These are phyloP conservation scores for Aspergillus bertholletiae DNA, from an alignment of 495 filamentous ascomycete species.

Conservation along the genomic window DNA sequence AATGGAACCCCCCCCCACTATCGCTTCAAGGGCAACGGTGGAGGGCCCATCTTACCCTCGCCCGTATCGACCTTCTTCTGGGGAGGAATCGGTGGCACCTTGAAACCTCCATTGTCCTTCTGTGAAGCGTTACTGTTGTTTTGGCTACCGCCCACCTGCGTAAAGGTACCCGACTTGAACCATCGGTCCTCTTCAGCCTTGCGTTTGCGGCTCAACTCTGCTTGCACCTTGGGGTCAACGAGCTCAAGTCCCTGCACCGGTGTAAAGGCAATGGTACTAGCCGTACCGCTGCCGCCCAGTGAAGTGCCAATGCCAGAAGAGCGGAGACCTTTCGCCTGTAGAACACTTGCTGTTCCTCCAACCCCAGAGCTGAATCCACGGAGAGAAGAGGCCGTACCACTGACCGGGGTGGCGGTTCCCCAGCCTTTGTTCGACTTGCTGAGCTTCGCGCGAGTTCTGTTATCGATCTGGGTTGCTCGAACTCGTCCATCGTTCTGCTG, in stretches of 20 bases:
- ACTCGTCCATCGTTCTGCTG: constrained; percentile 83
- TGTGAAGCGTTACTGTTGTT: constrained; percentile 18
- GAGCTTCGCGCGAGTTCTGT: constrained; percentile 85
- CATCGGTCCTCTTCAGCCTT: constrained; percentile 93
- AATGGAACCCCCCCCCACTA: not conserved
- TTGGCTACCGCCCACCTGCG: constrained; percentile 65
- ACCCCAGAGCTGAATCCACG: constrained; percentile 68
- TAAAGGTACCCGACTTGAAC: constrained; percentile 96
- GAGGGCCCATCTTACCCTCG: constrained; percentile 42
- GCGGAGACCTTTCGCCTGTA: constrained; percentile 69
- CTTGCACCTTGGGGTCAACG: constrained; percentile 87
- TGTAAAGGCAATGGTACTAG: constrained; percentile 87
- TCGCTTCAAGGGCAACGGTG: constrained; percentile 29
- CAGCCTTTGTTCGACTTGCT: constrained; percentile 96
- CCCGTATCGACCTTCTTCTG: constrained; percentile 44
- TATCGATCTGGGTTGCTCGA: constrained; percentile 83
- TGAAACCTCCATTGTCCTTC: constrained; percentile 43
- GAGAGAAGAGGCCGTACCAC: constrained; percentile 67
- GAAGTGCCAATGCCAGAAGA: constrained; percentile 72
- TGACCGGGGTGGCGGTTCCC: constrained; percentile 69
- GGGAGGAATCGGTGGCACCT: constrained; percentile 45
- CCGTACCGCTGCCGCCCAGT: constrained; percentile 62
- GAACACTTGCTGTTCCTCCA: constrained; percentile 59
- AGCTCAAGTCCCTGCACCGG: constrained; percentile 93
- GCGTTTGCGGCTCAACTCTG: constrained; percentile 76